phyloP scores from a whole-genome alignment of 2,329 filamentous ascomycete species.

The Penicillium sp. region DNA sequence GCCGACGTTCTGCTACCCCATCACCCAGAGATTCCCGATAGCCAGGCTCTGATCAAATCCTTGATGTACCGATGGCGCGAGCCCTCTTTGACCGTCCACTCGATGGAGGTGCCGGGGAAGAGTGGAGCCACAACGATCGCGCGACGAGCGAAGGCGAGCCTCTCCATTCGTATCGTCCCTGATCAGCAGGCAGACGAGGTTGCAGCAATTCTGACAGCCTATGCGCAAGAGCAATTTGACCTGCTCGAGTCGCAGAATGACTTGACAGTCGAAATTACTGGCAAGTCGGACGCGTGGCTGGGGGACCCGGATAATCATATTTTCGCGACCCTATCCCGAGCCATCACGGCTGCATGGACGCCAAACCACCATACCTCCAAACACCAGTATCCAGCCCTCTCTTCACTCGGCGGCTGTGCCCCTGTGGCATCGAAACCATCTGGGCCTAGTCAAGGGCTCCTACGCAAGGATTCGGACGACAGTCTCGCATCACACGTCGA shows the following conservation, averaged over 20 bases:
- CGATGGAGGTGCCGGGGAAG: constrained; percentile 75
- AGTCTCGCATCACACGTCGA: constrained; percentile 40
- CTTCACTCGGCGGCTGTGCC: constrained; percentile 17
- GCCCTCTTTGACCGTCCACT: constrained; percentile 87
- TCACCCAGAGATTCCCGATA: constrained; percentile 60
- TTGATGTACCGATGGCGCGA: constrained; percentile 95
- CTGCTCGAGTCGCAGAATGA: constrained; percentile 74
- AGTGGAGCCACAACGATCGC: constrained; percentile 85
- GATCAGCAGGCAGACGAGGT: constrained; percentile 84
- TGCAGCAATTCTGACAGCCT: constrained; percentile 61
- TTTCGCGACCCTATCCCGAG: constrained; percentile 80
- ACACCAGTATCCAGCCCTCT: constrained; percentile 33
- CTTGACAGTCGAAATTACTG: constrained; percentile 78
- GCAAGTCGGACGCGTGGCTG: constrained; percentile 93
- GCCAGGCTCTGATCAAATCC: constrained; percentile 70
- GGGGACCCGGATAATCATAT: constrained; percentile 87
- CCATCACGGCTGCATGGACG: constrained; percentile 80
- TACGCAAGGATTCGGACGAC: constrained; percentile 36
- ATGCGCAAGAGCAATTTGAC: constrained; percentile 66
- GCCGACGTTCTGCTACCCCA: constrained; percentile 68
- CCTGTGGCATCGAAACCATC: constrained; percentile 5
- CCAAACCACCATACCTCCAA: constrained; percentile 30
- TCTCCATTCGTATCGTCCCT: constrained; percentile 87
- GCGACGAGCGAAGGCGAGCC: constrained; percentile 76
- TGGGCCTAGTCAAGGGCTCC: constrained; percentile 21